These are phyloP conservation scores for Cucurbita ficifolia DNA, from an alignment of 306 rosid genomes.

Conservation along the genomic window DNA sequence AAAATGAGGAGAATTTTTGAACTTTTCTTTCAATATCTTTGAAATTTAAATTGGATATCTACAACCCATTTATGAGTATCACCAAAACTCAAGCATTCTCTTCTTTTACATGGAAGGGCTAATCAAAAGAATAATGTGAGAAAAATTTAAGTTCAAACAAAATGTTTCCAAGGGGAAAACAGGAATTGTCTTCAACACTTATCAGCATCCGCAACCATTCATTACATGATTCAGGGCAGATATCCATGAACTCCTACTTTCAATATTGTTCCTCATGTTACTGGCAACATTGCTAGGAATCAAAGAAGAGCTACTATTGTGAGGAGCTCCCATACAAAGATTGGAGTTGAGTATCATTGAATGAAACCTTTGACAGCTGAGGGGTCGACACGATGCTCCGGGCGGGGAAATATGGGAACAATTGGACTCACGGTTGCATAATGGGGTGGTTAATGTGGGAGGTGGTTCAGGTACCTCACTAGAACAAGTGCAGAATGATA, in stretches of 20 bases:
- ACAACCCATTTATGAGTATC: background rate
- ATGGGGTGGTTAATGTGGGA: conserved; percentile 49
- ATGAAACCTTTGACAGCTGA: conserved; percentile 57
- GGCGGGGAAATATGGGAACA: conserved; percentile 25
- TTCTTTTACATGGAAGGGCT: background rate
- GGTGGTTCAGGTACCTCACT: conserved; percentile 27
- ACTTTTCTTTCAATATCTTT: too few relatives aligned
- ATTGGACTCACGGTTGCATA: conserved; percentile 36
- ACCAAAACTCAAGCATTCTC: background rate
- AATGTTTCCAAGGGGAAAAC: background rate
- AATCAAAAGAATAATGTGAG: background rate
- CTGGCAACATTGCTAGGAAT: conserved; percentile 28
- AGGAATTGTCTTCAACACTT: background rate
- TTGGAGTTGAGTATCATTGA: conserved; percentile 37
- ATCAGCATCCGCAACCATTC: conserved; percentile 33
- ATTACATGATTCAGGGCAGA: conserved; percentile 62
- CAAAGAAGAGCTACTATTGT: conserved; percentile 33
- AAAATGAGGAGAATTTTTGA: background rate
- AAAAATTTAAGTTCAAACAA: background rate
- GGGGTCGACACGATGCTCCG: conserved; percentile 36
- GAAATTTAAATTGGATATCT: background rate
- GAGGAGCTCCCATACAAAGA: conserved; percentile 58
- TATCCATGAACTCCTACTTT: conserved; percentile 58
- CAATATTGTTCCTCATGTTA: conserved; percentile 30
- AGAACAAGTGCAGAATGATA: conserved; percentile 68